Evolutionary conservation across 2,329 filamentous ascomycete species (phyloP).

Genomic region (Fusarium albosuccineum): DNA sequence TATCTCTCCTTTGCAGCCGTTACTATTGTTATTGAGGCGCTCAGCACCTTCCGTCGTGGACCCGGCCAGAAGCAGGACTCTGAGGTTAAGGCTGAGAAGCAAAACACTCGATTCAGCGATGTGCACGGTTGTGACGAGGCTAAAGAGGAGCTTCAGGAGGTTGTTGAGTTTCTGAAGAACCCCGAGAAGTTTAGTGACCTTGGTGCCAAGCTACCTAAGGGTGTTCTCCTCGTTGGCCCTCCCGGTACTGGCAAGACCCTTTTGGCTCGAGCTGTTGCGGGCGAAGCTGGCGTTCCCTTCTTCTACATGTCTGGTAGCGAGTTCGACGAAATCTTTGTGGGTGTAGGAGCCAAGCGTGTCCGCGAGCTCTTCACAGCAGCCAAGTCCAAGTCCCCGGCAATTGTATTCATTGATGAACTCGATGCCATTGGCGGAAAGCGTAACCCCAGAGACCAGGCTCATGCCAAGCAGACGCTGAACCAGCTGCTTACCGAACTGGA

Average conservation of each 20-base stretch:
- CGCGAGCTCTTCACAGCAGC: constrained; percentile 91
- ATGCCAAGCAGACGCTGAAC: constrained; percentile 97
- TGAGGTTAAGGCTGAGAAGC: constrained; percentile 92
- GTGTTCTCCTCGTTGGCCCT: constrained; percentile 93
- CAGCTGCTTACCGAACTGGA: constrained; percentile 97
- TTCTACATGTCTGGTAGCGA: constrained; percentile 99
- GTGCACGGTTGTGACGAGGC: constrained; percentile 98
- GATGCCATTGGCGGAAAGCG: constrained; percentile 95
- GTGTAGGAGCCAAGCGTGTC: constrained; percentile 95
- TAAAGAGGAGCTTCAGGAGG: constrained; percentile 96
- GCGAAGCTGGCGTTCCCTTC: constrained; percentile 97
- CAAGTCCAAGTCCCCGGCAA: constrained; percentile 86
- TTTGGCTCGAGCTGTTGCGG: constrained; percentile 92
- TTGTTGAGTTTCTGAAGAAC: constrained; percentile 95
- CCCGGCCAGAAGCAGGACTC: constrained; percentile 79
- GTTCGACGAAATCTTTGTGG: constrained; percentile 98
- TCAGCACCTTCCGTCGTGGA: constrained; percentile 80
- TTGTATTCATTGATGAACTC: constrained; percentile 95
- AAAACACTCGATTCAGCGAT: constrained; percentile 90
- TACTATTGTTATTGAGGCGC: constrained; percentile 84
- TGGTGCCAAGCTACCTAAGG: constrained; percentile 96
- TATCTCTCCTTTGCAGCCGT: constrained; percentile 86
- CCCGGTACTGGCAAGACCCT: constrained; percentile 98
- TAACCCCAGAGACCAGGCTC: constrained; percentile 91
- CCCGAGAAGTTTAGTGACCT: constrained; percentile 94